A percentile compares a stretch with the other conserved stretches of the same genome.
These are phyloP conservation scores for Nemania diffusa DNA, from an alignment of 2,329 filamentous ascomycete genomes.

Conservation along the genomic window DNA sequence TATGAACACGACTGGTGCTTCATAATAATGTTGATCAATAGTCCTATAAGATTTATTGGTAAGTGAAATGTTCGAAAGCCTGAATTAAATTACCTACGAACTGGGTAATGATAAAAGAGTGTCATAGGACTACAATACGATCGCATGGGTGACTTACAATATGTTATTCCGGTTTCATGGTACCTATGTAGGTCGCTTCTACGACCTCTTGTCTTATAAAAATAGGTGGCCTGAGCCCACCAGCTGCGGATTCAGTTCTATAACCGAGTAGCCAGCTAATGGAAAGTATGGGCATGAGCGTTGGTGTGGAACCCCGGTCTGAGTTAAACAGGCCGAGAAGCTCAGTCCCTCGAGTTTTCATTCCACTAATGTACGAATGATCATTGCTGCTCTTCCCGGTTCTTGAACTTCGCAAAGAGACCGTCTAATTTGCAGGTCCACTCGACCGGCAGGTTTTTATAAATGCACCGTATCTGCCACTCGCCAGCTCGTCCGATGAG, in stretches of 20 bases:
- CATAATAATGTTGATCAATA: neutral
- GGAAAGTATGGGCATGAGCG: neutral
- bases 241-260: neutral
- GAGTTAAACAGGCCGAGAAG: neutral
- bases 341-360: neutral
- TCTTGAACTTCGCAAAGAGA: slow-evolving; percentile 46
- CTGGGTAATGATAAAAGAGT: neutral
- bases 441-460: slow-evolving; percentile 49
- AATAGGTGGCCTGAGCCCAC: neutral
- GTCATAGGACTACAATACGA: neutral
- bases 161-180: neutral
- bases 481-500: slow-evolving; percentile 52
- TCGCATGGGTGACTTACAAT: neutral
- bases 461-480: slow-evolving; percentile 52
- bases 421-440: slow-evolving; percentile 52
- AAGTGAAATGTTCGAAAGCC: neutral
- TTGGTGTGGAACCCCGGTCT: neutral
- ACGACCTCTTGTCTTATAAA: neutral
- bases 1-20: neutral
- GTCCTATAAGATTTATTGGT: neutral
- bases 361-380: neutral
- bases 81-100: neutral
- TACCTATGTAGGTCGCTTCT: neutral
- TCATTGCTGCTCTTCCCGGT: slow-evolving; percentile 29
- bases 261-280: too few species aligned